Percentiles rank a stretch among this genome's conserved stretches.
Evolutionary conservation across 306 rosid species (phyloP).

Genomic region (Pterocarpus santalinus): DNA sequence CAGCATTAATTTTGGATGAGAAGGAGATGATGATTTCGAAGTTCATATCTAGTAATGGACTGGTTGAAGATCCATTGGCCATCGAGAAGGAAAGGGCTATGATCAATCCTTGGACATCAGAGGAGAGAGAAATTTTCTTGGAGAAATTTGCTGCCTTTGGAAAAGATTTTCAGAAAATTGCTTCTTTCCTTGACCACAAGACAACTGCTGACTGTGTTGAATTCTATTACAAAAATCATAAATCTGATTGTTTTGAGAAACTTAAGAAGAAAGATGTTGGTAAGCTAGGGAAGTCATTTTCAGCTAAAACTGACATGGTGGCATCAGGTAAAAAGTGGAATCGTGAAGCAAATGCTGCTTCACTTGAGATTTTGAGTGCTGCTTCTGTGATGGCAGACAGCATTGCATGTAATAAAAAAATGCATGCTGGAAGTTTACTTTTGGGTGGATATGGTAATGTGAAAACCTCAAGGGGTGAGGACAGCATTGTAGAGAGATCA

Average conservation of each 20-base stretch:
- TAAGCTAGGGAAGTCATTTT: constrained; percentile 70
- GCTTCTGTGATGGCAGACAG: constrained; percentile 80
- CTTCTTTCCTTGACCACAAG: constrained; percentile 87
- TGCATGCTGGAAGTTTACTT: constrained; percentile 56
- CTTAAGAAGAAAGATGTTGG: constrained; percentile 60
- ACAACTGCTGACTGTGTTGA: constrained; percentile 97
- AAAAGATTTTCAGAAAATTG: constrained; percentile 84
- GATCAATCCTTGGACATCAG: constrained; percentile 90
- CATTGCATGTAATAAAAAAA: constrained; percentile 53
- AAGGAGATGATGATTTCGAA: constrained; percentile 53
- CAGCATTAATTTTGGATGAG: constrained; percentile 81
- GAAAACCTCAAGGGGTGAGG: constrained; percentile 55
- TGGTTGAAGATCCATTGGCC: constrained; percentile 89
- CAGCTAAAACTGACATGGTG: constrained; percentile 60
- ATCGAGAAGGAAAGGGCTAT: constrained; percentile 82
- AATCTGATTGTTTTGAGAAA: constrained; percentile 79
- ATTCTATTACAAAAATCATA: constrained; percentile 94
- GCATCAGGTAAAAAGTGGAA: constrained; percentile 82
- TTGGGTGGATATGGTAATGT: constrained; percentile 59
- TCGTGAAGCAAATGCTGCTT: constrained; percentile 62
- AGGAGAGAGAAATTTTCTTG: constrained; percentile 72
- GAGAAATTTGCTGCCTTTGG: constrained; percentile 73
- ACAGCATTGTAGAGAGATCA: constrained; percentile 53
- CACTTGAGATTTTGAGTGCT: constrained; percentile 88
- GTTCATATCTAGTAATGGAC: constrained; percentile 80